A percentile compares a stretch with the other conserved stretches of the same genome.
Conservation (phyloP, 106 monocot genomes). For the Phalaenopsis equestris region DNA sequence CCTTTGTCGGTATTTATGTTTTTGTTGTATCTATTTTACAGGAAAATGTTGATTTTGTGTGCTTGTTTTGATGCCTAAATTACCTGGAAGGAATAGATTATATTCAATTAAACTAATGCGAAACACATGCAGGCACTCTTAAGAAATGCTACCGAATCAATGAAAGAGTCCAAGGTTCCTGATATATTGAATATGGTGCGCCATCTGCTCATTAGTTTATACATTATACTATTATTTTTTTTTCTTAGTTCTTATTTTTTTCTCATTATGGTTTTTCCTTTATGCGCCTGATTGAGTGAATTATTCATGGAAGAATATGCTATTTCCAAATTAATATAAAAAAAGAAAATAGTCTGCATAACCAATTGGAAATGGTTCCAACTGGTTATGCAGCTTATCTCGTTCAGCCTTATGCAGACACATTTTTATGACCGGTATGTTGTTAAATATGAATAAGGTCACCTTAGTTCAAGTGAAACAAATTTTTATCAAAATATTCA, state of each 20-base stretch:
- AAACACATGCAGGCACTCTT: constrained; percentile 37
- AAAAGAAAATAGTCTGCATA: too few relatives aligned
- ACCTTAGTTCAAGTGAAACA: too few relatives aligned
- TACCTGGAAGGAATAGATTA: background rate
- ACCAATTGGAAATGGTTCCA: too few relatives aligned
- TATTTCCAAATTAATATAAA: background rate
- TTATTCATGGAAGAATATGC: background rate
- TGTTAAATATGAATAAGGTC: too few relatives aligned
- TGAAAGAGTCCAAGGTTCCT: constrained; percentile 54
- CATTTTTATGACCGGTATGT: too few relatives aligned
- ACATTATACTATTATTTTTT: background rate
- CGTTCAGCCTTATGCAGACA: too few relatives aligned
- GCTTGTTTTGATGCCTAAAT: background rate
- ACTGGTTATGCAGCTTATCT: too few relatives aligned
- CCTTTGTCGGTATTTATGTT: background rate
- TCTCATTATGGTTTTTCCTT: background rate
- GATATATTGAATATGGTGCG: constrained; percentile 59
- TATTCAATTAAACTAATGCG: background rate
- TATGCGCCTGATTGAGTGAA: background rate
- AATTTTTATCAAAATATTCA: too few relatives aligned
- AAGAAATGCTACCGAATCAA: constrained; percentile 53
- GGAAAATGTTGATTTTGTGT: too few relatives aligned
- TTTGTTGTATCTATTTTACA: background rate
- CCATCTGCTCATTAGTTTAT: background rate
- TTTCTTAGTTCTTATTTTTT: background rate